Base-by-base conservation (phyloP, 2,329 filamentous ascomycete genomes). In the Xylariaceae sp. region DNA sequence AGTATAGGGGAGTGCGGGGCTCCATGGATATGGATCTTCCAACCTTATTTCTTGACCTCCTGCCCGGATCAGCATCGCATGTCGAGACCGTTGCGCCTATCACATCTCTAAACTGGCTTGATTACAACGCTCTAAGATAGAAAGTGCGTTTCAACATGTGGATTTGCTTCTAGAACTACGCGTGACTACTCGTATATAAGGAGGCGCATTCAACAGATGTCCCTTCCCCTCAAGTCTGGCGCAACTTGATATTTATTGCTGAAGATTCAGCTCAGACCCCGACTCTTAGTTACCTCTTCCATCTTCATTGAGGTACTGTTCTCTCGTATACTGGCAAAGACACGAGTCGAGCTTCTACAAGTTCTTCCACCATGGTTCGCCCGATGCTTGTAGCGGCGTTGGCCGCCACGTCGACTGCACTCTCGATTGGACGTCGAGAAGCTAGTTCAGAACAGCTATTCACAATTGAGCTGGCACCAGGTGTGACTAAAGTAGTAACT, bases 401-500 rank as follows among this genome's bases (percentile, higher is more conserved):
- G 14, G 65, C 64, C 20, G 62, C 59, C 48, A 62, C 59, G 12
- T 53, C 59, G 5, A 52, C 59, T 18, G 62, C 65, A 18, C 58
- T 68, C 26, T 62, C 64, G 10, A 50, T 63, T 23, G 48, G 47
- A 46, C 60, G 59, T 9, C 56, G 29, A 18, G 65, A 60, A 29
- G 56, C 61, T 7, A 47, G 44, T 26, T 21, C 45, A 10, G 49
- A 59, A 46, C 55, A 66, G 37, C 50, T 69, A 2, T 67, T 65
- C 56, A 68, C 65, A 12, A 64, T 92, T 57, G 87, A 92, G 74
- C 74, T 89, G 7, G 80, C 79, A n/a, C 86, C 86, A 6, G 86
- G 85, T 48, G 80, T 88, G 65, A 88, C 83, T 29, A 75, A 79
- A 76, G 88, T 85, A 81, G 84, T 91, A 21, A 89, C 85, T 0